Percentiles rank a stretch among this genome's conserved stretches.
phyloP scores from a whole-genome alignment of 495 filamentous ascomycete genomes.

The Penicillium maclennaniae region DNA sequence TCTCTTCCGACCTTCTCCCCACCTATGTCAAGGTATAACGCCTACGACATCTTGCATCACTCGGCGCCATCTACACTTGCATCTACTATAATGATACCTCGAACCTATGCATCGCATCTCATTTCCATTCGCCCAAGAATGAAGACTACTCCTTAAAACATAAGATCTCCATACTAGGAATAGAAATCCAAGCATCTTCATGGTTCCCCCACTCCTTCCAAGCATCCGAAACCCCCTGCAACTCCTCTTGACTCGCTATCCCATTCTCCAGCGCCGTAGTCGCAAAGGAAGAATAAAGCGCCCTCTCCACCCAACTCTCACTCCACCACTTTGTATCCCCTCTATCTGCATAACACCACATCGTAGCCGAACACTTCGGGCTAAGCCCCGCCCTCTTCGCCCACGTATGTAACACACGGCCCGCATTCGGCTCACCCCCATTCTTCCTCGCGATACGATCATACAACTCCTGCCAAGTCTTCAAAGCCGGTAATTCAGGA shows the following conservation, averaged over 20 bases:
- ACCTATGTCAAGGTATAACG: not conserved
- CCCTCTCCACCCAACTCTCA: slow-evolving; percentile 42
- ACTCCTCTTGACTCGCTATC: slow-evolving; percentile 37
- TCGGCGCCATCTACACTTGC: not conserved
- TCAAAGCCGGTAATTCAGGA: slow-evolving; percentile 40
- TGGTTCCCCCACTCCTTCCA: slow-evolving; percentile 44
- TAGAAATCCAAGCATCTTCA: slow-evolving; percentile 46
- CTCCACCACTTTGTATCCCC: slow-evolving; percentile 47
- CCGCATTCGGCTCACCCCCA: slow-evolving; percentile 49
- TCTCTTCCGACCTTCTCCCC: too few species aligned
- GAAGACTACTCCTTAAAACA: slow-evolving; percentile 29
- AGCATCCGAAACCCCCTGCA: slow-evolving; percentile 35
- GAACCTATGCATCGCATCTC: not conserved
- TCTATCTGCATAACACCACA: slow-evolving; percentile 43
- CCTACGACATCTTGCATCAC: not conserved
- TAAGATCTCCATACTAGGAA: slow-evolving; percentile 47
- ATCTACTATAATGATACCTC: not conserved
- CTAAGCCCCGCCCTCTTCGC: slow-evolving; percentile 45
- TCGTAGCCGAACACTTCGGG: slow-evolving; percentile 35
- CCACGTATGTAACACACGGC: slow-evolving; percentile 46
- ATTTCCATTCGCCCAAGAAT: not conserved
- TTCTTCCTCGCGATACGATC: slow-evolving; percentile 32
- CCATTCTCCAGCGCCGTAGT: slow-evolving; percentile 35
- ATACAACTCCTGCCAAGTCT: slow-evolving; percentile 39
- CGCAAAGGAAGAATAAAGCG: slow-evolving; percentile 35